Percentiles rank a stretch among this genome's conserved stretches.
phyloP scores from a whole-genome alignment of 805 yeast genomes.

The Candida chilensis region DNA sequence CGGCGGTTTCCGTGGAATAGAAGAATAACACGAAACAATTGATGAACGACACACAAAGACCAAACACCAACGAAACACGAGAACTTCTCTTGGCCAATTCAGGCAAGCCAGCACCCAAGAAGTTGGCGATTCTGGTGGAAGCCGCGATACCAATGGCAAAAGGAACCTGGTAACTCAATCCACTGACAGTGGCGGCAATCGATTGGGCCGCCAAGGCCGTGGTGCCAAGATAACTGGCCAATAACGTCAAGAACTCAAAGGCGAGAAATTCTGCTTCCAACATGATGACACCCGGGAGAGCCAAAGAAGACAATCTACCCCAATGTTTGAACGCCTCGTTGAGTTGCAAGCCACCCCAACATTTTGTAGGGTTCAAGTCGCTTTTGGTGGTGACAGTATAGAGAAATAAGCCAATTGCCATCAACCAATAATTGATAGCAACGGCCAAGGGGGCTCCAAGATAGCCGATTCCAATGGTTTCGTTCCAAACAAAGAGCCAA shows the following conservation, averaged over 20 bases:
- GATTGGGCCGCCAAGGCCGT: slow-evolving; percentile 45
- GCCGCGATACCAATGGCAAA: slow-evolving; percentile 52
- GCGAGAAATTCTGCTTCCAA: slow-evolving; percentile 54
- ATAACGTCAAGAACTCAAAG: slow-evolving; percentile 45
- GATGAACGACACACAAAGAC: slow-evolving; percentile 19
- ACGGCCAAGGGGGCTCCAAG: slow-evolving; percentile 55
- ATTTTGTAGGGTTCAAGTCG: slow-evolving; percentile 30
- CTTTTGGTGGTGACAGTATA: slow-evolving; percentile 33
- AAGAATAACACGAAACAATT: slow-evolving; percentile 19
- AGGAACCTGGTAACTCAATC: slow-evolving; percentile 45
- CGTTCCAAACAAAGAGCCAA: slow-evolving; percentile 32
- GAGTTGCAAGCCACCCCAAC: slow-evolving; percentile 43
- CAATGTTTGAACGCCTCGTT: slow-evolving; percentile 33
- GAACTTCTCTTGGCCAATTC: slow-evolving; percentile 24
- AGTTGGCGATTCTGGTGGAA: slow-evolving; percentile 49
- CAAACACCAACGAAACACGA: slow-evolving; percentile 24
- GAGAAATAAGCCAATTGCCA: slow-evolving; percentile 35
- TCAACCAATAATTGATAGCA: slow-evolving; percentile 45
- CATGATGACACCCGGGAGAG: slow-evolving; percentile 50
- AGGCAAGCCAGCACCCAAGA: slow-evolving; percentile 37
- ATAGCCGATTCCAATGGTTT: slow-evolving; percentile 38
- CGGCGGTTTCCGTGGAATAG: slow-evolving; percentile 23
- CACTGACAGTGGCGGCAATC: slow-evolving; percentile 31
- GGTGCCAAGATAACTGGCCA: slow-evolving; percentile 47
- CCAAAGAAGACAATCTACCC: slow-evolving; percentile 31